These are phyloP conservation scores for Thoreauomyces humboldtii DNA, from an alignment of 192 early-diverging fungal species.

Conservation along the genomic window DNA sequence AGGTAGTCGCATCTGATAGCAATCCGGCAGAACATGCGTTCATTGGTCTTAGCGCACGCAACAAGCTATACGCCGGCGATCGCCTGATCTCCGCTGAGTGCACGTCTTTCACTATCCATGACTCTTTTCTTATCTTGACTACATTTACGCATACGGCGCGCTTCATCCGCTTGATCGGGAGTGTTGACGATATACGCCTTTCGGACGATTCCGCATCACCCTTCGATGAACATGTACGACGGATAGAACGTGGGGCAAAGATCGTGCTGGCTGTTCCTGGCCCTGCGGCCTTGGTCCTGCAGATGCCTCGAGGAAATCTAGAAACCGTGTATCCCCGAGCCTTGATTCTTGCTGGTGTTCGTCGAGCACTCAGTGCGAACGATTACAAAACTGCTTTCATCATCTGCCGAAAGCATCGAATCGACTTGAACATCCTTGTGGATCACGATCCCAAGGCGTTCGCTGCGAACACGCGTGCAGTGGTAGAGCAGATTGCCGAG, in stretches of 20 bases:
- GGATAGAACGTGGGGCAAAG: conserved; percentile 88
- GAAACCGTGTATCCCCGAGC: conserved; percentile 92
- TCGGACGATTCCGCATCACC: conserved; percentile 35
- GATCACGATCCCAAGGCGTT: conserved; percentile 76
- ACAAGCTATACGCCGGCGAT: conserved; percentile 79
- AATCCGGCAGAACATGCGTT: conserved; percentile 43
- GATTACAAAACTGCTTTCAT: conserved; percentile 79
- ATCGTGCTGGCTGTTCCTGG: conserved; percentile 76
- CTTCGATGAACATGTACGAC: conserved; percentile 67
- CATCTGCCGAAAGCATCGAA: conserved; percentile 81
- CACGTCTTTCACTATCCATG: conserved; percentile 83
- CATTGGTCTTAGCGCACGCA: conserved; percentile 73
- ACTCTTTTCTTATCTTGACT: conserved; percentile 79
- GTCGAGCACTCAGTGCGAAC: conserved; percentile 58
- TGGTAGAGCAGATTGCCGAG: conserved; percentile 76
- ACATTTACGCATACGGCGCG: conserved; percentile 78
- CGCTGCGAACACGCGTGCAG: conserved; percentile 59
- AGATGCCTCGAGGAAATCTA: conserved; percentile 97
- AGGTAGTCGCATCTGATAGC: conserved; percentile 15
- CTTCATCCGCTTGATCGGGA: conserved; percentile 42
- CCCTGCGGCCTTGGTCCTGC: conserved; percentile 68
- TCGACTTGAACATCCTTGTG: conserved; percentile 89
- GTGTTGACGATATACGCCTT: background rate
- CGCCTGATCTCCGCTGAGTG: conserved; percentile 70
- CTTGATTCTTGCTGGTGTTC: conserved; percentile 73